Conservation (phyloP, 2,329 filamentous ascomycete genomes). For the Septoria petroselini region DNA sequence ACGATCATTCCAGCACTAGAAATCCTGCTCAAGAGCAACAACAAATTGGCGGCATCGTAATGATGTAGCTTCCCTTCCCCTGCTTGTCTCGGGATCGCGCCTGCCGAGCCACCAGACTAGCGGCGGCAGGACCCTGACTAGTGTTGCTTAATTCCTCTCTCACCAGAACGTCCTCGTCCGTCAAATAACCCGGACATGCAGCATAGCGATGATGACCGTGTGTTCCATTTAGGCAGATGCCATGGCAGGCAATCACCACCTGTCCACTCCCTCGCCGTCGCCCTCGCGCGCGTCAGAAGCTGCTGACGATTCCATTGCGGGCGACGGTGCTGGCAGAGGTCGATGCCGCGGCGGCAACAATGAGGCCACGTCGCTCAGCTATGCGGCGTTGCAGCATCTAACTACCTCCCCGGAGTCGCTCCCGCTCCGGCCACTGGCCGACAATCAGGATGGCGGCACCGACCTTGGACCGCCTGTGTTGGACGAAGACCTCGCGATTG, state of each 20-base stretch:
- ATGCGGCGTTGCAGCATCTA: conserved; percentile 21
- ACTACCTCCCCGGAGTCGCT: conserved; percentile 26
- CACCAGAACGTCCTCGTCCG: too few species aligned
- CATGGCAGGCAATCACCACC: conserved; percentile 19
- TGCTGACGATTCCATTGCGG: conserved; percentile 10
- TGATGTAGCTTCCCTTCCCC: too few species aligned
- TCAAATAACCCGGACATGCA: too few species aligned
- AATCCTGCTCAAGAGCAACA: too few species aligned
- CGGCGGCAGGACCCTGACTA: too few species aligned
- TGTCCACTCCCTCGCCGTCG: conserved; percentile 20
- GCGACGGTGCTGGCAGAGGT: background rate
- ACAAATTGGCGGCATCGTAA: too few species aligned
- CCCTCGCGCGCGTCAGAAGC: conserved; percentile 22
- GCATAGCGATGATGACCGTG: too few species aligned
- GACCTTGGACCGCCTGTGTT: conserved; percentile 17
- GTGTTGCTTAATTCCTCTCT: too few species aligned
- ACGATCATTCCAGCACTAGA: too few species aligned
- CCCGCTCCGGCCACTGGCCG: conserved; percentile 23
- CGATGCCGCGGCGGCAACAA: conserved; percentile 19
- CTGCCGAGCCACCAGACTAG: too few species aligned
- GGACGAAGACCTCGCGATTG: background rate
- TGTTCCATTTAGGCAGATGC: background rate
- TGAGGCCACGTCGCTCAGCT: conserved; percentile 22
- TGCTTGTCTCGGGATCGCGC: too few species aligned
- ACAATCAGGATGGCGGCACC: background rate